Base-by-base conservation (phyloP, 2,329 filamentous ascomycete species). In the Pleoardoris graminearum region DNA sequence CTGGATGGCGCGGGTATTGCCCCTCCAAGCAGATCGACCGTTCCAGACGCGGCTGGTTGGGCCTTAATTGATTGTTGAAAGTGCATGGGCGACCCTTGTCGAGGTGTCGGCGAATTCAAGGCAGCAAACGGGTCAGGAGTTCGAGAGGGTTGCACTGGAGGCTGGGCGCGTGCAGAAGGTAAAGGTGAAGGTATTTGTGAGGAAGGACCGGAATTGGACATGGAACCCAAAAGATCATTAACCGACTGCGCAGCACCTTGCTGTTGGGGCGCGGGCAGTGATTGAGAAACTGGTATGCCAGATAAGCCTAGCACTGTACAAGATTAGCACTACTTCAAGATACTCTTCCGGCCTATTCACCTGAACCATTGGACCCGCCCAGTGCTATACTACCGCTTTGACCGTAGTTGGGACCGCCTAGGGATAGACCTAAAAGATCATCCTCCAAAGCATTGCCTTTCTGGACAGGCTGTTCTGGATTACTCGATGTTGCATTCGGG, bases 361-460 rank as follows among this genome's bases (percentile, higher is more conserved):
- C 65, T 58, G 73, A 73, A 30, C 73, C 74, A 47, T 76, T 77
- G 4, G 74, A 74, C 6, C 61, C 87, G 5, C 91, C 92, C 16
- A 97, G 80, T 3, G 91, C 87, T 59, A 97, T 96, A 45, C 87
- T 87, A 41, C 93, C 92, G 5, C 86, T 85, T 66, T 89, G 85
- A 11, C 89, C 87, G 66, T 86, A 93, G 50, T 76, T 81, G 43
- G 82, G 80, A 52, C 89, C 86, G 16, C 69, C 68, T 66, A 99
- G 84, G 35, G 91, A 95, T 37, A 99, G 77, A 0, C 94, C 94
- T 4, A 99, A 80, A 7, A 99, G 79, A 68, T 99, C 94, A 70
- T 95, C 92, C 68, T 97, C 92, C 19, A 97, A 74, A 12, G 89
- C 86, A 48, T 83, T 85, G 1, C 83, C 76, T 51, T 84, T 82